Base-by-base conservation (phyloP, 2,329 filamentous ascomycete species). In the Corinectria fuckeliana region DNA sequence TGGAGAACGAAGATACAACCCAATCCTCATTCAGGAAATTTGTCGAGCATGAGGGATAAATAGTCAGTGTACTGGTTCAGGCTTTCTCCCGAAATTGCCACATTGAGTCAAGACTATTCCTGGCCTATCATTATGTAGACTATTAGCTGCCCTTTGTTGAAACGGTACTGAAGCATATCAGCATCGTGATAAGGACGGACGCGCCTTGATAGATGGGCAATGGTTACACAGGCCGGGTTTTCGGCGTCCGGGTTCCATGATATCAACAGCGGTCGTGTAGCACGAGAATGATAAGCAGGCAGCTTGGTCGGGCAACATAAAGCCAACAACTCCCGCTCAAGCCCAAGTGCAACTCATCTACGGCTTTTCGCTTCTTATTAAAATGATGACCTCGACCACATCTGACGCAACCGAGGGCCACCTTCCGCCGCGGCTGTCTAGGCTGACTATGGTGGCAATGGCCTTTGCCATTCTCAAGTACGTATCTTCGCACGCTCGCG, bases 401-500 rank as follows among this genome's bases (percentile, higher is more conserved):
- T n/a, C n/a, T n/a, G n/a, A n/a, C n/a, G n/a, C n/a, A n/a, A n/a
- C 41, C 3, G 64, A 67, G 49, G 76, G 76, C 25, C 74, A 72
- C 18, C 66, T 78, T 45, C 69, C 74, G 60, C 75, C 74, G 28
- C 73, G 76, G 3, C 61, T 79, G 4, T 77, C 73, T n/a, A 75
- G 73, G 56, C 52, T 78, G 23, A 80, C 75, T 2, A 80, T 79
- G 77, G 72, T 80, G 13, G 77, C 76, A 16, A 73, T 79, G 73
- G 75, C 76, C 4, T 80, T 80, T 61, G 77, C 77, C 14, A 79
- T 80, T 45, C 68, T 79, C 8, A 79, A 79, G 78, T 69, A 47
- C 32, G 63, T 50, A 5, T 26, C 25, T 8, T 26, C 25, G 1
- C 1, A 2, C 21, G 38, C 14, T 6, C 14, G 2, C 5, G 3